A percentile compares a stretch with the other conserved stretches of the same genome.
Conservation (phyloP, 2,329 filamentous ascomycete genomes). For the Neospermospora avenae region DNA sequence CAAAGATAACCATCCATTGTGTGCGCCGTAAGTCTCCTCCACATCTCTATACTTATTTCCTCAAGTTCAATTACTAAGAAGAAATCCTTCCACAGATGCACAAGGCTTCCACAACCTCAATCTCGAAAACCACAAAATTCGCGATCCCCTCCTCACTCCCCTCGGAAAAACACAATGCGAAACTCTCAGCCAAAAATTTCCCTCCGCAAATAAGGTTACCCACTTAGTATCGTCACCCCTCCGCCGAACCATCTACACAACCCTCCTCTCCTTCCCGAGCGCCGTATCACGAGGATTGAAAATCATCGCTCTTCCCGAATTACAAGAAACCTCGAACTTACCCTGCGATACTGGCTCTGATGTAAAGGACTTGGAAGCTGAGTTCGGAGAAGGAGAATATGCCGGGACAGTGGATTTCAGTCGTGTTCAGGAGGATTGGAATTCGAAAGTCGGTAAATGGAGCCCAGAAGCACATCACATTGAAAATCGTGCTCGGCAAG, state of each 20-base stretch:
- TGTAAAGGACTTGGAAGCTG: constrained; percentile 49
- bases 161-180: constrained; percentile 74
- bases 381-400: constrained; percentile 49
- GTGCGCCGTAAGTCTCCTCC: constrained; percentile 49
- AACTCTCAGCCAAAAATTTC: constrained; percentile 58
- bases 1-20: constrained; percentile 52
- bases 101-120: constrained; percentile 79
- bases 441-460: constrained; percentile 52
- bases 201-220: constrained; percentile 61
- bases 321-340: constrained; percentile 73
- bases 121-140: constrained; percentile 64
- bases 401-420: constrained; percentile 58
- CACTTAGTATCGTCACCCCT: constrained; percentile 76
- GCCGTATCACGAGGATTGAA: constrained; percentile 40
- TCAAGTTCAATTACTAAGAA: background rate
- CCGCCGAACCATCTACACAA: constrained; percentile 77
- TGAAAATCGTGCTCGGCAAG: constrained; percentile 46
- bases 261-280: constrained; percentile 64
- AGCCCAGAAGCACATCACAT: constrained; percentile 16
- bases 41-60: background rate
- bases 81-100: constrained; percentile 46
- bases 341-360: constrained; percentile 74
- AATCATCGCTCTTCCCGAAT: constrained; percentile 66
- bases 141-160: constrained; percentile 74
- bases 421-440: constrained; percentile 66